Percentiles rank a stretch among this genome's conserved stretches.
phyloP scores from a whole-genome alignment of 2,329 filamentous ascomycete genomes.

The Lojkania enalia region DNA sequence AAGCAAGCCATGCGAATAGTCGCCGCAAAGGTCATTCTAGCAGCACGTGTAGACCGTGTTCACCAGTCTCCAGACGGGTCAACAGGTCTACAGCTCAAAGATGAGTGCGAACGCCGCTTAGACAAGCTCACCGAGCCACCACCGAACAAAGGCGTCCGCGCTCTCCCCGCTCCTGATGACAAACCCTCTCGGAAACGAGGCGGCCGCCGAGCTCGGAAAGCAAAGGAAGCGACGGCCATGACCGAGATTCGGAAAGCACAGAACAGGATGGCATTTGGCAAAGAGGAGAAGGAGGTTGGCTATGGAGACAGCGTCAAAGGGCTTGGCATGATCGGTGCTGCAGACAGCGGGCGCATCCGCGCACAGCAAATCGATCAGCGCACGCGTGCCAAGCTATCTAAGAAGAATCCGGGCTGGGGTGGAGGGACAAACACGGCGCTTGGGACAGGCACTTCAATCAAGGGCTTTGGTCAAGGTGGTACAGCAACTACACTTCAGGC shows the following conservation, averaged over 20 bases:
- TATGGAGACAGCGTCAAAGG: slow-evolving; percentile 88
- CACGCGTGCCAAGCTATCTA: slow-evolving; percentile 88
- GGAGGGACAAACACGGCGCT: slow-evolving; percentile 57
- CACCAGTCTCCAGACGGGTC: slow-evolving; percentile 81
- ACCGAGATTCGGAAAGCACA: slow-evolving; percentile 95
- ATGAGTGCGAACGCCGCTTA: slow-evolving; percentile 80
- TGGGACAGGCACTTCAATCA: slow-evolving; percentile 66
- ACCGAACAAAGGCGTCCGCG: slow-evolving; percentile 83
- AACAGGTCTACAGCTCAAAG: slow-evolving; percentile 78
- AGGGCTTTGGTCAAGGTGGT: slow-evolving; percentile 71
- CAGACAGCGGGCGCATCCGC: slow-evolving; percentile 86
- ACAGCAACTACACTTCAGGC: slow-evolving; percentile 72
- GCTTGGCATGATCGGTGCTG: slow-evolving; percentile 91
- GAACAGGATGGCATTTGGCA: slow-evolving; percentile 93
- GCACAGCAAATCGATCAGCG: slow-evolving; percentile 88
- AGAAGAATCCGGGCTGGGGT: slow-evolving; percentile 96
- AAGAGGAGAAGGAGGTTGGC: slow-evolving; percentile 91
- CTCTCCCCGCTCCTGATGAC: slow-evolving; percentile 90
- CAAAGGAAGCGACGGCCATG: slow-evolving; percentile 96
- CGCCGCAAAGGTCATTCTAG: slow-evolving; percentile 89
- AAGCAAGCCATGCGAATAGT: slow-evolving; percentile 95
- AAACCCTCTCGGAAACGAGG: slow-evolving; percentile 93
- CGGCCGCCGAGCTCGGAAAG: slow-evolving; percentile 84
- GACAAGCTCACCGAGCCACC: slow-evolving; percentile 93
- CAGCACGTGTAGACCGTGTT: slow-evolving; percentile 84